Percentiles rank a stretch among this genome's conserved stretches.
phyloP scores from a whole-genome alignment of 202 grass and related monocot genomes.

The Zizania palustris region DNA sequence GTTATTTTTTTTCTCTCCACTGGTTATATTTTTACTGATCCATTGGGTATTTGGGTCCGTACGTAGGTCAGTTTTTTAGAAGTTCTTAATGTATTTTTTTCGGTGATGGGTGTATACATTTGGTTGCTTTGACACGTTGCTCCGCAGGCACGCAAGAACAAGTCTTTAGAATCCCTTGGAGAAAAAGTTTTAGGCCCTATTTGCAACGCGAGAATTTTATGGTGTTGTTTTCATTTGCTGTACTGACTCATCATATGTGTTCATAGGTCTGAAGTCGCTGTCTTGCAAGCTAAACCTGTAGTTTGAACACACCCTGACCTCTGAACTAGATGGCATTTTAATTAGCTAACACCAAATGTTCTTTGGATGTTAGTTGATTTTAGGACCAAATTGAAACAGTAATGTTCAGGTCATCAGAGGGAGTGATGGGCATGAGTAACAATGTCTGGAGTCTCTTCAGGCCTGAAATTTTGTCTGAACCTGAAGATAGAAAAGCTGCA shows the following conservation, averaged over 20 bases:
- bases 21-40: no score
- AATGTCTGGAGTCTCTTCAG: background rate
- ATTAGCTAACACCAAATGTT: slow-evolving; percentile 8
- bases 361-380: background rate
- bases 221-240: slow-evolving; percentile 29
- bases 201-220: no score
- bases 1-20: no score
- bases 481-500: slow-evolving; percentile 12
- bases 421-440: background rate
- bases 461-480: background rate
- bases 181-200: no score
- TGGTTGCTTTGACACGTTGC: no score
- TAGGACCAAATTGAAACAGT: background rate
- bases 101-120: no score
- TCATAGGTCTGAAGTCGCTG: slow-evolving; percentile 36
- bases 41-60: no score
- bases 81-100: no score
- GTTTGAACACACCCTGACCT: slow-evolving; percentile 45
- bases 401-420: background rate
- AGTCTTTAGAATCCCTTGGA: no score
- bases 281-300: slow-evolving; percentile 32
- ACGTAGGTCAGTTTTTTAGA: no score
- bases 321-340: slow-evolving; percentile 36
- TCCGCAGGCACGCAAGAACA: no score
- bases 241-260: slow-evolving; percentile 33